These are phyloP conservation scores for Peronosclerospora sorghi DNA, from an alignment of 352 stramenopile genomes.

Conservation along the genomic window DNA sequence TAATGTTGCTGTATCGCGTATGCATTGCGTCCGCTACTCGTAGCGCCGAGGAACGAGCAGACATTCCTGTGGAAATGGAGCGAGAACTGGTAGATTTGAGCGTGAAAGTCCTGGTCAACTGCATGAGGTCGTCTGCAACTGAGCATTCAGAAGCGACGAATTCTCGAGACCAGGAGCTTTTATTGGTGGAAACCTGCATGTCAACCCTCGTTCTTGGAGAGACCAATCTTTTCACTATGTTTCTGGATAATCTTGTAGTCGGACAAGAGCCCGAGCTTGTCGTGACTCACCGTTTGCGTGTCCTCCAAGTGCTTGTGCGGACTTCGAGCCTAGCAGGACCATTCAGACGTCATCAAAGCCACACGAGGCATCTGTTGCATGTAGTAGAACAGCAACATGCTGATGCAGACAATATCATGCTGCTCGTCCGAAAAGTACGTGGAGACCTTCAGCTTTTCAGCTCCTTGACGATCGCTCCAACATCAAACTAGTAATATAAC, in stretches of 20 bases:
- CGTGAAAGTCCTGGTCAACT: conserved; percentile 11
- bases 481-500: conserved; percentile 6
- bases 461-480: conserved; percentile 8
- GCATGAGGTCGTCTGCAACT: conserved; percentile 1
- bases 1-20: conserved; percentile 46
- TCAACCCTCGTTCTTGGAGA: conserved; percentile 19
- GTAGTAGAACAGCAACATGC: conserved; percentile 16
- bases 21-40: conserved; percentile 34
- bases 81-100: conserved; percentile 16
- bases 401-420: conserved; percentile 24
- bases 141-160: conserved; percentile 6
- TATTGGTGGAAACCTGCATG: conserved; percentile 18
- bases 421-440: conserved; percentile 38
- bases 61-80: conserved; percentile 45
- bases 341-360: conserved; percentile 27
- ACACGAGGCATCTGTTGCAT: conserved; percentile 16
- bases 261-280: conserved; percentile 2
- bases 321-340: conserved; percentile 22
- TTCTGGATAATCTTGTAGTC: conserved; percentile 18
- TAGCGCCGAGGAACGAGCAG: conserved; percentile 11
- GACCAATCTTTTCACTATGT: conserved; percentile 13
- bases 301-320: conserved; percentile 41
- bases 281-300: conserved; percentile 16
- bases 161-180: conserved; percentile 12
- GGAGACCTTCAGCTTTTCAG: conserved; percentile 45